Base-by-base conservation (phyloP, 108 stramenopile species). In the Chaetoceros tenuissimus region DNA sequence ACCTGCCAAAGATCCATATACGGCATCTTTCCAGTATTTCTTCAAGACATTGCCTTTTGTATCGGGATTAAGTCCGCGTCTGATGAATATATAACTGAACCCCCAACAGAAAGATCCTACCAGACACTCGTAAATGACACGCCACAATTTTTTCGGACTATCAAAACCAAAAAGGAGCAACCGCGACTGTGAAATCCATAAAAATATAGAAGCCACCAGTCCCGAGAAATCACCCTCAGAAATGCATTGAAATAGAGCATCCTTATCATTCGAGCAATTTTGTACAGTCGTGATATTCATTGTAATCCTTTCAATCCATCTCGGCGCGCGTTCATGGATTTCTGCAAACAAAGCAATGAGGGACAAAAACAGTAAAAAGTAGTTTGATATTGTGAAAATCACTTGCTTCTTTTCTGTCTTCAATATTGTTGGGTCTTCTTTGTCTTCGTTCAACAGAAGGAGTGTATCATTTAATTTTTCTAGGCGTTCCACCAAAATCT, bases 11-110 rank as follows among this genome's bases (percentile, higher is more conserved):
- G 83, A 85, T 28, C 91, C 91, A 59, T 93, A 93, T 2, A 93
- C 81, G 3, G 87, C 87, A 72, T 93, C 91, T 56, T 93, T 93
- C 91, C 91, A 93, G 53, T 85, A 93, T 60, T 81, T 87, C 51
- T 76, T 75, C 8, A 88, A 46, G 60, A 86, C 84, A 13, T 79
- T 68, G 23, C 59, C 63, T 53, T 80, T 68, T 16, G 87, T 93
- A 40, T 93, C 87, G 25, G 91, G 91, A 62, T 93, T 93, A 72
- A 93, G 62, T 10, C 85, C 91, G 0, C 91, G 62, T 2, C 87
- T 78, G 65, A 93, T 89, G 54, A 88, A 85, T 8, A 89, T 66
- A 53, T 93, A 93, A 29, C 68, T 71, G 40, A 79, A 71, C 13
- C 91, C 91, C 87, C 87, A 93, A 53, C 91, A 89, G n/a, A 86